A percentile compares a stretch with the other conserved stretches of the same genome.
phyloP scores from a whole-genome alignment of 75 land plant genomes.

The Azolla pinnata region DNA sequence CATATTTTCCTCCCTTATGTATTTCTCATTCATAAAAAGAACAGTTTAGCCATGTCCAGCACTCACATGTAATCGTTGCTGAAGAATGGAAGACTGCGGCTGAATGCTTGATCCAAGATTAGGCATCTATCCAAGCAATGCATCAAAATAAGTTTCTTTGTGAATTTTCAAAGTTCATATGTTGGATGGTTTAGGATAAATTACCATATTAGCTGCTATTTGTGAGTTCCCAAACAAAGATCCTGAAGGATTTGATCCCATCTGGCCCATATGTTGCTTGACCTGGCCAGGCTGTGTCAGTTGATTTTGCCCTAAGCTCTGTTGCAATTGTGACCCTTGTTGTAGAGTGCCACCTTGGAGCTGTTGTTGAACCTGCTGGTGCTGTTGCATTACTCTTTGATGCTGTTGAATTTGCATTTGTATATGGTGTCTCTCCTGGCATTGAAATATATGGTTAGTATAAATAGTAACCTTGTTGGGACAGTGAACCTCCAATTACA shows the following conservation, averaged over 20 bases:
- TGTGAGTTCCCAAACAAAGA: constrained; percentile 22
- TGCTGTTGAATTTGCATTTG: constrained; percentile 14
- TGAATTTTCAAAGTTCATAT: background rate
- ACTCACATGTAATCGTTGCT: constrained; percentile 9
- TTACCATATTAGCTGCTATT: constrained; percentile 17
- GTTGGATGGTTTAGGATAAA: background rate
- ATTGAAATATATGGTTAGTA: background rate
- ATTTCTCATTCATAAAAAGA: background rate
- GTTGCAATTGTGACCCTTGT: constrained; percentile 14
- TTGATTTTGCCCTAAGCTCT: constrained; percentile 8
- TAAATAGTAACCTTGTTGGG: too few relatives aligned
- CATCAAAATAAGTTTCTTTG: background rate
- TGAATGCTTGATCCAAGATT: background rate
- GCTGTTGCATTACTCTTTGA: too few relatives aligned
- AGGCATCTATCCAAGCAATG: background rate
- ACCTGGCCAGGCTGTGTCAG: constrained; percentile 20
- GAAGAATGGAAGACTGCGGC: constrained; percentile 6
- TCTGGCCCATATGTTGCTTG: constrained; percentile 21
- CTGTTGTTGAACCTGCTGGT: constrained; percentile 16
- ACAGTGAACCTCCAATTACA: too few relatives aligned
- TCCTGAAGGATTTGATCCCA: constrained; percentile 9
- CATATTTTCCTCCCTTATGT: background rate
- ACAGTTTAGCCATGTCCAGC: background rate
- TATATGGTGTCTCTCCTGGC: constrained; percentile 11
- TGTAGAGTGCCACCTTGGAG: constrained; percentile 17